These are phyloP conservation scores for Panicum virgatum DNA, from an alignment of 202 grass and related monocot genomes.

Conservation along the genomic window DNA sequence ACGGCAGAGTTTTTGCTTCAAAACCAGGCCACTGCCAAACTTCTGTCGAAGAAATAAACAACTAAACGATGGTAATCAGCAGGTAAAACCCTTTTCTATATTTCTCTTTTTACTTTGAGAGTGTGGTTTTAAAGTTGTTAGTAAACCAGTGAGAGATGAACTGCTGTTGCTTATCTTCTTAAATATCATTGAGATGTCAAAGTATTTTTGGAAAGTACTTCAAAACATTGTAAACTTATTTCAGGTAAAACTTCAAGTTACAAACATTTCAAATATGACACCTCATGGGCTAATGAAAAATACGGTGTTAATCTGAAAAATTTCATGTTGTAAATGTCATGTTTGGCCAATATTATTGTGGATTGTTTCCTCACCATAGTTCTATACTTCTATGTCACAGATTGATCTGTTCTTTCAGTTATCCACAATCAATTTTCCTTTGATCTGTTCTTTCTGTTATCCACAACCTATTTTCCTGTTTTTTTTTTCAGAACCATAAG, in stretches of 20 bases:
- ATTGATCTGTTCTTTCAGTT: neutral
- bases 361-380: too few species aligned
- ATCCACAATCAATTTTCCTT: neutral
- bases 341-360: neutral
- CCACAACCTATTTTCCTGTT: neutral
- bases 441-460: too few species aligned
- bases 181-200: neutral
- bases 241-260: neutral
- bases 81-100: conserved; percentile 42
- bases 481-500: neutral
- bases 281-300: too few species aligned
- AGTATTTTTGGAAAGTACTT: neutral
- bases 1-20: conserved; percentile 53
- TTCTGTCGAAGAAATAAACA: conserved; percentile 59
- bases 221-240: neutral
- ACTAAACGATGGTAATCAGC: conserved; percentile 49
- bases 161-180: neutral
- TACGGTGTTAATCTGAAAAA: neutral
- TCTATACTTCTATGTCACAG: neutral
- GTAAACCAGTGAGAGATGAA: neutral
- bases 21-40: conserved; percentile 53
- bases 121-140: neutral
- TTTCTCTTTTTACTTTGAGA: neutral
- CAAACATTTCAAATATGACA: too few species aligned
- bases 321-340: neutral